Base-by-base conservation (phyloP, 2,329 filamentous ascomycete species). In the Phyllosticta paracitricarpa region DNA sequence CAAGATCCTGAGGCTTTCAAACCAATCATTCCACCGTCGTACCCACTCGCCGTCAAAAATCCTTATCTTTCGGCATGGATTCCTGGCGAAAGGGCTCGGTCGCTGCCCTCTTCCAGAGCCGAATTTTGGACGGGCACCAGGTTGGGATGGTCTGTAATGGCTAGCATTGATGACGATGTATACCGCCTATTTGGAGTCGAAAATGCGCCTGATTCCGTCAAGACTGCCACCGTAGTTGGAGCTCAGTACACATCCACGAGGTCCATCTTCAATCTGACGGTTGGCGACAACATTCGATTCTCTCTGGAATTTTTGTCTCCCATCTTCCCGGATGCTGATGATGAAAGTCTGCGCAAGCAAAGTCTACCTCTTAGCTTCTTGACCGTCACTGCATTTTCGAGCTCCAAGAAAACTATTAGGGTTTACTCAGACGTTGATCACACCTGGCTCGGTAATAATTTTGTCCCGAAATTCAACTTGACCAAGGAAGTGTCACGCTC, bases 331-430 rank as follows among this genome's bases (percentile, higher is more conserved):
- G 60, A 35, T 14, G 35, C 51, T 4, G 60, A 62, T 25, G 60
- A 58, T 3, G 70, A 70, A 0, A 72, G 77, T 63, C 73, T 76
- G 61, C 58, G 75, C 2, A 71, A 76, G 24, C 76, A 79, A 59
- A 78, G 75, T 12, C 69, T 78, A 51, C 77, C 77, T 28, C 78
- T 77, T 64, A 71, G 73, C 63, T 78, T 78, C 61, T 65, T 79
- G 58, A 78, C 74, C 0, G 73, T 78, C 25, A 68, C 71, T 17
- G 68, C 72, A 2, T 66, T 65, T 1, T 58, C 59, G 4, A 25
- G 26, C 12, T 40, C 64, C 63, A 6, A 64, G 62, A 14, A 66
- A 62, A 5, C 62, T 56, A 67, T 79, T 17, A 74, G 78, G 59
- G 65, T 78, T 1, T 77, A 76, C 62, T 75, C 73, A 0, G 74